Base-by-base conservation (phyloP, 2,329 filamentous ascomycete genomes). In the Phialophora macrospora region DNA sequence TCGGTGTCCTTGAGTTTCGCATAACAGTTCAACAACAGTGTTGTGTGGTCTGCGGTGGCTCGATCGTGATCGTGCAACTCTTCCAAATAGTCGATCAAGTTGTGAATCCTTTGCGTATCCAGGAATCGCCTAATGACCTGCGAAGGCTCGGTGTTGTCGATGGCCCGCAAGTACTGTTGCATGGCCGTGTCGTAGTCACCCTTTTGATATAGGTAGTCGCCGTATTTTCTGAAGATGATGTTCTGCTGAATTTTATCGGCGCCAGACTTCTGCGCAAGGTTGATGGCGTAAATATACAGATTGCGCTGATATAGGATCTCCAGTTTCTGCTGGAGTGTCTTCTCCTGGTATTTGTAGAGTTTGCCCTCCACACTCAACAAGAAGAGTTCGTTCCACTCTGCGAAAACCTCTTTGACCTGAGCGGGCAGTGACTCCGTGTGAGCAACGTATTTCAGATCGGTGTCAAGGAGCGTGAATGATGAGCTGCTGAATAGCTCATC, bases 141-240 rank as follows among this genome's bases (percentile, higher is more conserved):
- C 1, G 94, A 97, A 6, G 94, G 94, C 73, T 98, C 94, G 0
- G 94, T 98, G 65, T 92, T 95, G 75, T 97, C 93, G 66, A 99
- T 97, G 0, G 96, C 94, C 72, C 92, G 90, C 68, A 99, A 88
- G 75, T 99, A 99, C 77, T 98, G 95, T 73, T 96, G 90, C 96
- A 99, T 99, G n/a, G 96, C 93, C 6, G 91, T 95, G 74, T 99
- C 95, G 74, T 94, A 99, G 74, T 97, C 93, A 4, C 91, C 92
- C 74, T 96, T 97, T 70, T 96, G 92, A 74, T 99, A 98, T 3
- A 98, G 79, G 73, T 94, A 91, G 75, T 99, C 95, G 12, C 94
- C 95, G 77, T 97, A 98, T 75, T 90, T 93, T 65, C 94, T 88
- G 74, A 94, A 96, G 65, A 99, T 99, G 64, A 91, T 83, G 73